Conservation (phyloP, 305 asterid genomes). For the Andrographis paniculata region DNA sequence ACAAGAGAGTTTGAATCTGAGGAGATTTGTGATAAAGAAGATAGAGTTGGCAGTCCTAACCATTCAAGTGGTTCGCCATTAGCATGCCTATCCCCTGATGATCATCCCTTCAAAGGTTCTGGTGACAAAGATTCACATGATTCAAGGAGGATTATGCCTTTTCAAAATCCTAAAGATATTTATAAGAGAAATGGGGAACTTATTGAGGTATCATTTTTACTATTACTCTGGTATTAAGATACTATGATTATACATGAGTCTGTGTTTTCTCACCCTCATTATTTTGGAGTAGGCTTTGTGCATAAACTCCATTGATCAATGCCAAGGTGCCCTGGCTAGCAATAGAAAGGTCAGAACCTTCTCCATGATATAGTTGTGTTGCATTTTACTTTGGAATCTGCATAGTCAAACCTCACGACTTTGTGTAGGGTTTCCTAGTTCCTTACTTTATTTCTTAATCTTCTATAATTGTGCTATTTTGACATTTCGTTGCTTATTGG, state of each 20-base stretch:
- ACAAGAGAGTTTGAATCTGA: slow-evolving; percentile 59
- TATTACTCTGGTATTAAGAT: slow-evolving; percentile 17
- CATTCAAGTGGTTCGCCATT: slow-evolving; percentile 77
- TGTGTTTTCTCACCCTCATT: slow-evolving; percentile 17
- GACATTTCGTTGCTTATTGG: slow-evolving; percentile 1
- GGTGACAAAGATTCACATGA: slow-evolving; percentile 38
- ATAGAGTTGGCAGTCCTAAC: slow-evolving; percentile 50
- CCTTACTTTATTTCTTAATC: slow-evolving; percentile 7
- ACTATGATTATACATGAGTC: slow-evolving; percentile 11
- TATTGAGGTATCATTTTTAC: slow-evolving; percentile 58
- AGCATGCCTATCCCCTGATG: slow-evolving; percentile 75
- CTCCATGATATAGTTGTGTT: slow-evolving; percentile 15
- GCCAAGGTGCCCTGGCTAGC: slow-evolving; percentile 89
- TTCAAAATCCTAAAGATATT: slow-evolving; percentile 64
- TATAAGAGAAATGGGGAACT: slow-evolving; percentile 89
- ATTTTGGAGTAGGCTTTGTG: slow-evolving; percentile 73
- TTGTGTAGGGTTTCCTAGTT: slow-evolving; percentile 1
- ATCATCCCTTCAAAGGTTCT: slow-evolving; percentile 73
- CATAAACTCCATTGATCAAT: slow-evolving; percentile 70
- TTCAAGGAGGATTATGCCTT: slow-evolving; percentile 50
- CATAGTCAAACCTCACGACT: slow-evolving; percentile 3
- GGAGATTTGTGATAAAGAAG: slow-evolving; percentile 60
- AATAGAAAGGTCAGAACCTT: slow-evolving; percentile 62
- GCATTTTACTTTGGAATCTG: slow-evolving; percentile 6
- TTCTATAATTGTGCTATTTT: slow-evolving; percentile 4